phyloP scores from a whole-genome alignment of 2,329 filamentous ascomycete species.

The Diatrype stigma region DNA sequence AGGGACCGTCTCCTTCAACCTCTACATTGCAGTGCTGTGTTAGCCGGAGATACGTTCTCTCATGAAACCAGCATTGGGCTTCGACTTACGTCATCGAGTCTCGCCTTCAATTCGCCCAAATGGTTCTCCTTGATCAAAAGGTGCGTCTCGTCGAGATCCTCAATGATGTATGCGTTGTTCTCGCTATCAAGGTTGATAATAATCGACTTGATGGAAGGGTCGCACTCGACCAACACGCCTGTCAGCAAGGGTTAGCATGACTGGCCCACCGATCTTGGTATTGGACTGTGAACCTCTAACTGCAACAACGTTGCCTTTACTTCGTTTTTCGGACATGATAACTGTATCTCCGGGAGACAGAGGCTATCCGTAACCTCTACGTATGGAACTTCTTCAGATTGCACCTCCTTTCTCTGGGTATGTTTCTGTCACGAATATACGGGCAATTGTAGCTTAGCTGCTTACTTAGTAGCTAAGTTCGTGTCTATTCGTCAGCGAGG shows the following conservation, averaged over 20 bases:
- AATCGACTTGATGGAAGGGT: conserved; percentile 84
- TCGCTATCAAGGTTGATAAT: conserved; percentile 71
- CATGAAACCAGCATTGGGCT: conserved; percentile 5
- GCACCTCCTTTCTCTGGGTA: too few species aligned
- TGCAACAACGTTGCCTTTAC: background rate
- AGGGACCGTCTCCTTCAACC: conserved; percentile 48
- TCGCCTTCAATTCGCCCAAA: conserved; percentile 61
- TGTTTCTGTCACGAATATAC: too few species aligned
- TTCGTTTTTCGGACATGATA: background rate
- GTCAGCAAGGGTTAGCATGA: conserved; percentile 6
- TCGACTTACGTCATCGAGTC: conserved; percentile 60
- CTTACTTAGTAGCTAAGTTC: too few species aligned
- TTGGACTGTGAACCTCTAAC: background rate
- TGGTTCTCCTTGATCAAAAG: conserved; percentile 73
- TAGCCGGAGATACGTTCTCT: conserved; percentile 10
- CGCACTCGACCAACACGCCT: conserved; percentile 76
- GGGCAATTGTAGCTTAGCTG: too few species aligned
- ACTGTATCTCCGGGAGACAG: too few species aligned
- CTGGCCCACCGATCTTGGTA: background rate
- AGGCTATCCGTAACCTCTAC: too few species aligned
- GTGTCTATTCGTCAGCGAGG: too few species aligned
- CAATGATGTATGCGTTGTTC: conserved; percentile 71
- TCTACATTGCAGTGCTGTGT: conserved; percentile 25
- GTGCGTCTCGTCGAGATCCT: conserved; percentile 74
- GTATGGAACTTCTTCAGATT: too few species aligned